Percentiles rank a stretch among this genome's conserved stretches.
phyloP scores from a whole-genome alignment of 441 rosid species.

The Populus trichocarpa region DNA sequence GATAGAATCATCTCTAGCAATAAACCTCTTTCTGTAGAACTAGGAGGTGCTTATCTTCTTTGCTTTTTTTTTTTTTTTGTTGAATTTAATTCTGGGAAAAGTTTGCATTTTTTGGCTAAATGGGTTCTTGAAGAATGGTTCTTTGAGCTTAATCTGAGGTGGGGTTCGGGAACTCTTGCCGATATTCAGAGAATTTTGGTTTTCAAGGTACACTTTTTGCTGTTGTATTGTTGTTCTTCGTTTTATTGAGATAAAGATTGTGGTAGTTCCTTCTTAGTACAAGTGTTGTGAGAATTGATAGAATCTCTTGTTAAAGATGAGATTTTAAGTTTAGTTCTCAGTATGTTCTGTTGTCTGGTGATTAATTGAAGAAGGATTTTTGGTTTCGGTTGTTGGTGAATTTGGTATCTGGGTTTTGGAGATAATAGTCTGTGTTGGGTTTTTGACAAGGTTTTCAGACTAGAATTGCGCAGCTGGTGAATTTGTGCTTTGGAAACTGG shows the following conservation, averaged over 20 bases:
- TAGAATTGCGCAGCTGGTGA: not conserved
- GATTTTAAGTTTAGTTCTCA: conserved; percentile 6
- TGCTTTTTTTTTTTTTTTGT: not conserved
- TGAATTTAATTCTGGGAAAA: conserved; percentile 7
- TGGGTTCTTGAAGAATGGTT: conserved; percentile 18
- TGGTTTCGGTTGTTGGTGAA: conserved; percentile 15
- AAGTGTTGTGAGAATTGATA: not conserved
- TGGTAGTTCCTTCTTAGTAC: not conserved
- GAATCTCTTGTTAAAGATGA: not conserved
- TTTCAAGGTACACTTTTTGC: not conserved
- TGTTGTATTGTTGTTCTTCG: not conserved
- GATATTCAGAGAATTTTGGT: not conserved
- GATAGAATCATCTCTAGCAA: not conserved
- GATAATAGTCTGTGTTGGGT: not conserved
- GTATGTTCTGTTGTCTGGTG: conserved; percentile 12
- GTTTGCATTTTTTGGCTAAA: conserved; percentile 11
- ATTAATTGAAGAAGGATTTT: conserved; percentile 13
- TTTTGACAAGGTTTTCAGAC: not conserved
- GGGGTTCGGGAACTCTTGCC: conserved; percentile 24
- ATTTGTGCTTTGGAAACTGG: conserved; percentile 1
- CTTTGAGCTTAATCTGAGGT: conserved; percentile 22
- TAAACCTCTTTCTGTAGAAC: not conserved
- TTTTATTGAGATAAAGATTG: not conserved
- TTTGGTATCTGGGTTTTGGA: conserved; percentile 7
- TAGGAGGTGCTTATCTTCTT: not conserved